A percentile compares a stretch with the other conserved stretches of the same genome.
Evolutionary conservation across 2,329 filamentous ascomycete species (phyloP).

Genomic region (Triangularia setosa): DNA sequence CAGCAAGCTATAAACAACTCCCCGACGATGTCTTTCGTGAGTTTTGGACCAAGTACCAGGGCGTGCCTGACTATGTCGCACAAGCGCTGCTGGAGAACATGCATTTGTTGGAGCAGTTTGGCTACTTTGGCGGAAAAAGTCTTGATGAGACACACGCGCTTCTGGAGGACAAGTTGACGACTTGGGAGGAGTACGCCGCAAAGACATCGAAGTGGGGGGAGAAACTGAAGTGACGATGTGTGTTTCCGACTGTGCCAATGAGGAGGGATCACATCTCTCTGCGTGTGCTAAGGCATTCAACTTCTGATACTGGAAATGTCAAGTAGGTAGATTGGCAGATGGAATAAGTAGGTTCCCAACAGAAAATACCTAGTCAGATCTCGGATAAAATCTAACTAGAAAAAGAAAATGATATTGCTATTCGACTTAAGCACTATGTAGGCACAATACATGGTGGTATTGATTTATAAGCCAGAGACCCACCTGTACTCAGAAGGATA

Average conservation of each 20-base stretch:
- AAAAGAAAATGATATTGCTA: neutral
- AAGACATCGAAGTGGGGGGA: conserved; percentile 7
- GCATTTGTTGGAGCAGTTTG: conserved; percentile 46
- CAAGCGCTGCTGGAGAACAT: conserved; percentile 53
- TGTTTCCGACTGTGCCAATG: neutral
- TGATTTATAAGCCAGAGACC: neutral
- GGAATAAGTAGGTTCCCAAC: too few species aligned
- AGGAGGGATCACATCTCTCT: too few species aligned
- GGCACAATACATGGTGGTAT: neutral
- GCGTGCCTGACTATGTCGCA: conserved; percentile 37
- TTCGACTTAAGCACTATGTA: too few species aligned
- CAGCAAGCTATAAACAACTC: conserved; percentile 34
- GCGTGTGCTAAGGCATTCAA: too few species aligned
- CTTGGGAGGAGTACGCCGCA: conserved; percentile 39
- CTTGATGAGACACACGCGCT: conserved; percentile 37
- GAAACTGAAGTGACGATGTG: neutral
- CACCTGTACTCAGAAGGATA: neutral
- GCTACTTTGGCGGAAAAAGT: conserved; percentile 47
- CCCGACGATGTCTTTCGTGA: conserved; percentile 40
- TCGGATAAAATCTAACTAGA: neutral
- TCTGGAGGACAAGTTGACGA: conserved; percentile 38
- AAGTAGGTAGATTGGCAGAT: too few species aligned
- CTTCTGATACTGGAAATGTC: too few species aligned
- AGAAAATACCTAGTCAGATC: too few species aligned
- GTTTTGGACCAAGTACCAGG: conserved; percentile 30